phyloP scores from a whole-genome alignment of 345 rosid genomes.

The Citrus inodora region DNA sequence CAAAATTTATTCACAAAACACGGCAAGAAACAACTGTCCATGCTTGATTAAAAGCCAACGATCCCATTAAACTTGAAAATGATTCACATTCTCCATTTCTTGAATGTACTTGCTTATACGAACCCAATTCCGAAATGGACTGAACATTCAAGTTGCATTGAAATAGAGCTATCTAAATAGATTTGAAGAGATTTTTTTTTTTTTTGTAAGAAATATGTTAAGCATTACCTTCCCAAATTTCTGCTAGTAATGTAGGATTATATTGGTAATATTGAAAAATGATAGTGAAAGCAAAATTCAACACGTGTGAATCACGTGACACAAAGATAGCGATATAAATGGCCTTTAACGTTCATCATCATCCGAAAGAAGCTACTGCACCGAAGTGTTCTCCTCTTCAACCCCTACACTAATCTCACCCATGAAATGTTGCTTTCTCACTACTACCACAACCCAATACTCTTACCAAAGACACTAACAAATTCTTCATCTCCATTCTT shows the following conservation, averaged over 20 bases:
- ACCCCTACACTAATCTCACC: not conserved
- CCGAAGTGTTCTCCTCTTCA: not conserved
- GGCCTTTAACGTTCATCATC: not conserved
- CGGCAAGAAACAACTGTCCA: not conserved
- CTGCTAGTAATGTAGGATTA: no score
- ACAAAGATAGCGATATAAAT: not conserved
- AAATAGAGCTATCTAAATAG: no score
- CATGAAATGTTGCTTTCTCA: slow-evolving; percentile 47
- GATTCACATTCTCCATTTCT: no score
- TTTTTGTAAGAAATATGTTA: no score
- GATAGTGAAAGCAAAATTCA: not conserved
- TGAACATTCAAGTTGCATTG: no score
- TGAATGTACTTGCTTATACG: no score
- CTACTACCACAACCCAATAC: slow-evolving; percentile 18
- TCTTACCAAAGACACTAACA: slow-evolving; percentile 29
- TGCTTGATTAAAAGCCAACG: not conserved
- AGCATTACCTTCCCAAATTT: no score
- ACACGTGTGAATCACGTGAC: slow-evolving; percentile 11
- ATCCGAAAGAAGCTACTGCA: not conserved
- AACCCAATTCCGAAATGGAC: no score
- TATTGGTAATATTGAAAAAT: no score
- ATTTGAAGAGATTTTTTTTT: no score
- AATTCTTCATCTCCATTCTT: slow-evolving; percentile 15
- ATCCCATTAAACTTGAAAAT: not conserved
- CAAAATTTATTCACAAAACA: not conserved